A percentile compares a stretch with the other conserved stretches of the same genome.
Evolutionary conservation across 257 asterid species (phyloP).

Genomic region (Solanum paucissectum): DNA sequence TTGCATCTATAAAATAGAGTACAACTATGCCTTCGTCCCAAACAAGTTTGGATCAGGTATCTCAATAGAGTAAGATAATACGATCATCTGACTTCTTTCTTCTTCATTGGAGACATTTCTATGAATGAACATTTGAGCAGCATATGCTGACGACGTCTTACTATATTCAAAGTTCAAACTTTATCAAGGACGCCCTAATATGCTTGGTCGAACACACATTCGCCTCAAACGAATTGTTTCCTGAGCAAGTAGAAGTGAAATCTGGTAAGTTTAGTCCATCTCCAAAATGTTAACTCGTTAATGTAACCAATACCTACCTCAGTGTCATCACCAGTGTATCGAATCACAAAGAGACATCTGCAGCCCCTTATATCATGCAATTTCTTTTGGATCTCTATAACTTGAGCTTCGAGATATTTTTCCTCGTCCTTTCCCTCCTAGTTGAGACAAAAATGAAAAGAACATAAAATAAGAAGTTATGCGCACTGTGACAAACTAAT

Average conservation of each 20-base stretch:
- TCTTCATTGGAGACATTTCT: not conserved
- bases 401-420: conserved; percentile 69
- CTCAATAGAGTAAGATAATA: not conserved
- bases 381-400: conserved; percentile 53
- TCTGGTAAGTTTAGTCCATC: not conserved
- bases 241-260: conserved; percentile 22
- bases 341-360: conserved; percentile 71
- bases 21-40: not conserved
- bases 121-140: not conserved
- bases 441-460: not conserved
- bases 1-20: not conserved
- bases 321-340: conserved; percentile 45
- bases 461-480: not conserved
- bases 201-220: conserved; percentile 63
- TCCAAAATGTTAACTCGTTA: not conserved
- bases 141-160: not conserved
- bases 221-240: conserved; percentile 72
- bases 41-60: not conserved
- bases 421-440: conserved; percentile 70
- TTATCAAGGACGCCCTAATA: conserved; percentile 1
- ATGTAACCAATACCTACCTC: conserved; percentile 32
- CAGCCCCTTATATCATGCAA: conserved; percentile 92
- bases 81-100: not conserved
- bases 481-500: not conserved
- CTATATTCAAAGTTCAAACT: not conserved